Evolutionary conservation across 2,329 filamentous ascomycete genomes (phyloP), one percentile per base, ranked within the genome.

Genomic region (Xenoacremonium recifei): DNA sequence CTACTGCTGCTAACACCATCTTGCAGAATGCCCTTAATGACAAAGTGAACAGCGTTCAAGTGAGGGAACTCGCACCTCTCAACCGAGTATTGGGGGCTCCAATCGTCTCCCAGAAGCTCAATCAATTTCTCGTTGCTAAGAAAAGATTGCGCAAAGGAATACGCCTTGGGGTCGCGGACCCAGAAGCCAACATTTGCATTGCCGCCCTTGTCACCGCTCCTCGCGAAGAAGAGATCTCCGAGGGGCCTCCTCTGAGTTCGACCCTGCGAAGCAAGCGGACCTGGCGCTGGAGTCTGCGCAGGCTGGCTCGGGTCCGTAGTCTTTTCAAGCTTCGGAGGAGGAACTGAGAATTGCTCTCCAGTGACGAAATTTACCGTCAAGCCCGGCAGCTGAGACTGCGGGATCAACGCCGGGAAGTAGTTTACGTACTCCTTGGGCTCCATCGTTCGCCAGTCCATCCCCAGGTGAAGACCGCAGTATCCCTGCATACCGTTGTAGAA

Each of bases 1-100:
- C 62, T 66, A 17, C 66, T 72, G 43, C 71, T 73, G 49, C 72
- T 76, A 1, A 78, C 70, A 1, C 68, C 68, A 2, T 64, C 55
- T 2, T 69, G 68, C 10, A 75, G 47, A 16, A 70, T 63, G 3
- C 69, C 71, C 43, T 69, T 70, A 4, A 75, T 57, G 5, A 73
- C 67, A 51, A 72, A 73, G 45, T 76, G 66, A 12, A 75, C 65
- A 1, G 68, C 67, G 31, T 56, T 50, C 0, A 76, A 53, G 12
- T 61, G 47, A 1, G 63, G 58, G 38, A 76, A 72, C 56, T 76
- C 72, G 32, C 71, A 70, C 17, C 72, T 51, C 49, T 74, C 71
- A 10, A 75, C 53, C 15, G 54, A 59, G 47, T 64, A 69, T 13
- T 51, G 47, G 19, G 67, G 58, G 5, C 61, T 48, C 64, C 68